phyloP scores from a whole-genome alignment of 306 rosid species.

The Cucurbita ficifolia region DNA sequence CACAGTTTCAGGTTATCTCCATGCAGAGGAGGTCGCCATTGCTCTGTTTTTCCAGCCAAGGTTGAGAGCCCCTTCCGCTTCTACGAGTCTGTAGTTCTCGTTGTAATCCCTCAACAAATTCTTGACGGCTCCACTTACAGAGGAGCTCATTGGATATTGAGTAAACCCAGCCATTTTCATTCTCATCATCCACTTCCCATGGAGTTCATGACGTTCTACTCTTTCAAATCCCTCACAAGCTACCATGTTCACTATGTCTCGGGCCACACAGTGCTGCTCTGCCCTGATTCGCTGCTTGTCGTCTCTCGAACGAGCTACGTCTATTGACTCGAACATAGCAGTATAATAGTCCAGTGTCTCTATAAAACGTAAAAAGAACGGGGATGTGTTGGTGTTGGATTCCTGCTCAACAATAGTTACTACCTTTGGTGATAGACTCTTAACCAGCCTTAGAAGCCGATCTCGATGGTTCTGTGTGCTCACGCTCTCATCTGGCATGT shows the following conservation, averaged over 20 bases:
- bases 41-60: constrained; percentile 57
- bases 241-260: constrained; percentile 86
- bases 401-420: constrained; percentile 85
- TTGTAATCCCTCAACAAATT: constrained; percentile 33
- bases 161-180: constrained; percentile 68
- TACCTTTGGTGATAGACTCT: constrained; percentile 64
- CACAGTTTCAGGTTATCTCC: constrained; percentile 30
- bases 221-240: constrained; percentile 84
- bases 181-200: constrained; percentile 72
- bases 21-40: constrained; percentile 60
- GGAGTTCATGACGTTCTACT: constrained; percentile 78
- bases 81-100: constrained; percentile 35
- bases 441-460: constrained; percentile 58
- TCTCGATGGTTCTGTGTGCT: constrained; percentile 78
- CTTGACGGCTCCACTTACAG: constrained; percentile 20
- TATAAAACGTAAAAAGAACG: constrained; percentile 47
- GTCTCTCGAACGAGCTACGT: constrained; percentile 31
- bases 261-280: constrained; percentile 80
- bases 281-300: constrained; percentile 60
- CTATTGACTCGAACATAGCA: constrained; percentile 85
- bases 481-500: constrained; percentile 98
- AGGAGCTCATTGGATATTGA: constrained; percentile 37
- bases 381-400: constrained; percentile 90
- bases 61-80: constrained; percentile 39
- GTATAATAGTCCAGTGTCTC: constrained; percentile 57